phyloP scores from a whole-genome alignment of 2,329 filamentous ascomycete species.

The Emydomyces testavorans region DNA sequence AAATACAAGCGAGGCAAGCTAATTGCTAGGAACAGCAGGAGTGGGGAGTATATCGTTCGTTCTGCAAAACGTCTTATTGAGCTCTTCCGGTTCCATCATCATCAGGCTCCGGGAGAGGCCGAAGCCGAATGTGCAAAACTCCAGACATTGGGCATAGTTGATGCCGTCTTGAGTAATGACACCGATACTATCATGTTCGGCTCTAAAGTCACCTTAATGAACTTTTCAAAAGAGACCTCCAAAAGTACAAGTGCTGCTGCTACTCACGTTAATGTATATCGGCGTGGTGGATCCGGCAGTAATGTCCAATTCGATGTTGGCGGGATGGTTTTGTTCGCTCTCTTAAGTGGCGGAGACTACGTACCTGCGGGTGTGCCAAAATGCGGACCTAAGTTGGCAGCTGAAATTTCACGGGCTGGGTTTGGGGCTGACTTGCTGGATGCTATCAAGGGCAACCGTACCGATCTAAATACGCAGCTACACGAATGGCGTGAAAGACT shows the following conservation, averaged over 20 bases:
- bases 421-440: slow-evolving; percentile 61
- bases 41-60: slow-evolving; percentile 51
- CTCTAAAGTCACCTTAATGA: slow-evolving; percentile 63
- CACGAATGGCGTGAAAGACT: slow-evolving; percentile 60
- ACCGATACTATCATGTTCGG: slow-evolving; percentile 98
- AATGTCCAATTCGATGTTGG: slow-evolving; percentile 54
- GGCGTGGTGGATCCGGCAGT: slow-evolving; percentile 39
- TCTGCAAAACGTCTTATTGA: slow-evolving; percentile 74
- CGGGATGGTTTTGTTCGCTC: slow-evolving; percentile 84
- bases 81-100: slow-evolving; percentile 70
- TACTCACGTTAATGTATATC: slow-evolving; percentile 78
- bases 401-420: slow-evolving; percentile 77
- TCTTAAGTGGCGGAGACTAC: slow-evolving; percentile 95
- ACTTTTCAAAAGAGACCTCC: slow-evolving; percentile 66
- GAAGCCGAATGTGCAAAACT: slow-evolving; percentile 90
- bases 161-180: slow-evolving; percentile 91
- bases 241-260: slow-evolving; percentile 50
- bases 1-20: slow-evolving; percentile 78
- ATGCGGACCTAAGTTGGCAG: slow-evolving; percentile 78
- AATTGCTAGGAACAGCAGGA: slow-evolving; percentile 36
- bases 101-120: slow-evolving; percentile 85
- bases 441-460: slow-evolving; percentile 44
- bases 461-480: slow-evolving; percentile 32
- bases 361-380: slow-evolving; percentile 75
- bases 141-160: slow-evolving; percentile 70